Evolutionary conservation across 1,139 yeast genomes (phyloP).

Genomic region (Casaregolazyma suthepensis): DNA sequence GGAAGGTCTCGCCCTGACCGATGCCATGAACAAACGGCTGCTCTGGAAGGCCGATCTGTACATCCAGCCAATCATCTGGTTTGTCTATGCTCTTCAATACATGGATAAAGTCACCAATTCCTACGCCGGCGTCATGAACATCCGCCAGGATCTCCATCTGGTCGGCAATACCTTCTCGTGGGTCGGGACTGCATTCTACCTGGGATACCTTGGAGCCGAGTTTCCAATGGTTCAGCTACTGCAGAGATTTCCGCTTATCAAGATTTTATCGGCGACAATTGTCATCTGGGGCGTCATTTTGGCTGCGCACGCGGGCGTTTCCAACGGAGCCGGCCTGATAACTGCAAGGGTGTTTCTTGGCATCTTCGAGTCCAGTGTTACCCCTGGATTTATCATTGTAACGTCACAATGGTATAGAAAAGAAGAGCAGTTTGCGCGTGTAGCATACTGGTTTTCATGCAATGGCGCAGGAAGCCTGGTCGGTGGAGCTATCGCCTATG

Average conservation of each 20-base stretch:
- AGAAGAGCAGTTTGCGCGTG: constrained; percentile 47
- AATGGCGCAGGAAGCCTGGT: constrained; percentile 52
- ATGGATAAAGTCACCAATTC: constrained; percentile 60
- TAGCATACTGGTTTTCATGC: constrained; percentile 45
- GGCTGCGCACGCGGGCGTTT: constrained; percentile 43
- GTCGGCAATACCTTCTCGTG: constrained; percentile 41
- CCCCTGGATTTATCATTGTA: constrained; percentile 55
- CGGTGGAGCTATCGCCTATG: constrained; percentile 53
- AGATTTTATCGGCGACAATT: constrained; percentile 41
- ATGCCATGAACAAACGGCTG: constrained; percentile 32
- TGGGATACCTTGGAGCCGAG: constrained; percentile 47
- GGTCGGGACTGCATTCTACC: constrained; percentile 53
- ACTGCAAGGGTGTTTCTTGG: constrained; percentile 50
- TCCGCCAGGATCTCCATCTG: constrained; percentile 35
- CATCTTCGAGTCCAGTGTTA: constrained; percentile 47
- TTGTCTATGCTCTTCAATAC: constrained; percentile 54
- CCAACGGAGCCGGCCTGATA: constrained; percentile 45
- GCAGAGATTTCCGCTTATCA: constrained; percentile 51
- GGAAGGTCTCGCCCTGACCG: constrained; percentile 13
- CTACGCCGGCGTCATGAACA: constrained; percentile 56
- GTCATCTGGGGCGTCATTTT: constrained; percentile 48
- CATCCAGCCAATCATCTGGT: constrained; percentile 50
- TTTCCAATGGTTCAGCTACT: constrained; percentile 45
- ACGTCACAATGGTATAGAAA: constrained; percentile 52
- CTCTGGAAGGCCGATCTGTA: constrained; percentile 48